Base-by-base conservation (phyloP, 345 rosid species). In the Eucalyptus cloeziana region DNA sequence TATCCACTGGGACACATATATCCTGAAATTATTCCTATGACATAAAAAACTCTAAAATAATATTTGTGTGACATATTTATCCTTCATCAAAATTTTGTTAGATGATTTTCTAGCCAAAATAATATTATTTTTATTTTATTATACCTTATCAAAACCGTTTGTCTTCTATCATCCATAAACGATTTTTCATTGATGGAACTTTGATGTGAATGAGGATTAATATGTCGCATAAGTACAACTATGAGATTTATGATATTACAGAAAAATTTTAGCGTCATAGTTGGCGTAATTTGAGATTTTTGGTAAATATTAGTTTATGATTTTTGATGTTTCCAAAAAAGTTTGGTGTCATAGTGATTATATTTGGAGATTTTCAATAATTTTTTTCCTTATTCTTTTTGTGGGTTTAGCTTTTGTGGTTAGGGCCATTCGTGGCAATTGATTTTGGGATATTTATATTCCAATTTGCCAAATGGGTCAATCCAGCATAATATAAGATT, bases 241-340 rank as follows among this genome's bases (percentile, higher is more conserved):
- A 52, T 21, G 0, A 1, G 58, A 52, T 52, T 52, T 52, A 0
- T 8, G 25, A 21, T 52, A 21, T 52, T 1, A 52, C 0, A 52
- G 5, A 19, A 19, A 19, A 19, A 7, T 3, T 52, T 52, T 52
- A 52, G 2, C 5, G 10, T 52, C 58, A 52, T 19, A 52, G 0
- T 52, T 52, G 25, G 10, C 1, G 25, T 52, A 52, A 52, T 52
- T 19, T 52, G 24, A 52, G 10, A 2, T 19, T 52, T 52, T 52
- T 19, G 1, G 2, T 52, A 3, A 7, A 1, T 19, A 17, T 52
- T 0, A 7, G 24, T 52, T 52, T 52, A 19, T 21, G 12, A 56
- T 56, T 21, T 56, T 24, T 9, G 3, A 9, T 9, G 3, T 24
- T 5, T 5, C 27, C 1, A 22, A 54, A 21, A 56, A 21, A 22